Base-by-base conservation (phyloP, 2,329 filamentous ascomycete genomes). In the Colletotrichum tropicale region DNA sequence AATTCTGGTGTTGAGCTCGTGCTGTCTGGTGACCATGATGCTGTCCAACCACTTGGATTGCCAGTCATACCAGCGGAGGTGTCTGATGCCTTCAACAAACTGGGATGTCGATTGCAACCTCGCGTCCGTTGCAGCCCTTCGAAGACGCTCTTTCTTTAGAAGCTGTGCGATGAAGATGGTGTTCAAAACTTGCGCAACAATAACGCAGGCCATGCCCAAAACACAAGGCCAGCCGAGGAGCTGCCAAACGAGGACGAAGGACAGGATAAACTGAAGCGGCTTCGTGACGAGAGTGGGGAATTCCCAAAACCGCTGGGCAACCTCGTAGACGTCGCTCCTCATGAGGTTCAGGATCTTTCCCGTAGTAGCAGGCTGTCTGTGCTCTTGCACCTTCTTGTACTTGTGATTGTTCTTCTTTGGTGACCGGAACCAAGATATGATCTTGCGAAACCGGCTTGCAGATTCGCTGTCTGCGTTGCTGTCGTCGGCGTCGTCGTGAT, bases 301-400 rank as follows among this genome's bases (percentile, higher is more conserved):
- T 76, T 98, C 96, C 96, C 96, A 98, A 80, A 98, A 97, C 58
- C 94, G 87, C 80, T 96, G 95, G 4, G 95, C 91, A 52, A 96
- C 91, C 81, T 96, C 94, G 81, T 96, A 97, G 0, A 94, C 94
- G 82, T 97, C 95, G 74, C 90, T 92, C 65, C 95, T 93, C 88
- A 98, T 94, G 3, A 98, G 85, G 80, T 98, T 98, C 76, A 98
- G 90, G 67, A 98, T 97, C 81, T 98, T 98, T 9, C 96, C 96
- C 85, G 96, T 96, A 0, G 94, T 95, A 0, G 96, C 95, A 3
- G 94, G 91, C 71, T 90, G 86, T 89, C 89, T 30, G 36, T 64
- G 75, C 76, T 71, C 83, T 82, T 60, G 69, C 73, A 78, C 10
- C 74, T 72, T 48, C 77, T 72, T 24, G 79, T 81, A 12, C 78